Conservation (phyloP, 305 asterid species). For the Rubia peregrina region DNA sequence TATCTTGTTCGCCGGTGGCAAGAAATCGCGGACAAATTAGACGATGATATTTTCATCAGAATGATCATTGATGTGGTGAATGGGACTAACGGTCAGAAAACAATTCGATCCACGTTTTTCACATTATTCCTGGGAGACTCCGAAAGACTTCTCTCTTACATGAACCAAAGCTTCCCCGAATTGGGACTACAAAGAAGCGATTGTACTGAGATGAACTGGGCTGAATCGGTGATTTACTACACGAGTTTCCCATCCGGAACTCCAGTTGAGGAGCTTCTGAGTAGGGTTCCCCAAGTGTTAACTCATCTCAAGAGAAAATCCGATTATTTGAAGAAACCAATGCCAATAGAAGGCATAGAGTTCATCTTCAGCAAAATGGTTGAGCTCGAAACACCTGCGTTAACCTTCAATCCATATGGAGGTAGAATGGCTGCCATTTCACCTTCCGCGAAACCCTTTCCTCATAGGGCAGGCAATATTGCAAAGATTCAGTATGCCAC, state of each 20-base stretch:
- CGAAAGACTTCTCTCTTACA: conserved; percentile 11
- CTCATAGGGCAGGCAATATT: conserved; percentile 34
- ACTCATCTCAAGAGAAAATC: conserved; percentile 12
- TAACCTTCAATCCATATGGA: conserved; percentile 27
- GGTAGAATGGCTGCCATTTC: conserved; percentile 28
- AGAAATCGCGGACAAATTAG: conserved; percentile 18
- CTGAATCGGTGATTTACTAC: conserved; percentile 17
- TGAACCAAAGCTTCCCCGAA: conserved; percentile 7
- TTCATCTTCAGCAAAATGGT: conserved; percentile 5
- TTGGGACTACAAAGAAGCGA: conserved; percentile 10
- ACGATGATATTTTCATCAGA: conserved; percentile 20
- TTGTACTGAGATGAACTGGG: conserved; percentile 26
- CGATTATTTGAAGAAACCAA: conserved; percentile 1
- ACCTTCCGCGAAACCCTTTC: conserved; percentile 27
- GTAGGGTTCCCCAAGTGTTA: conserved; percentile 6
- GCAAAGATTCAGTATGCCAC: conserved; percentile 24
- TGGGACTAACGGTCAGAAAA: background rate
- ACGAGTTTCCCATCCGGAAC: conserved; percentile 8
- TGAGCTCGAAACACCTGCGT: background rate
- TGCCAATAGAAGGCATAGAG: background rate
- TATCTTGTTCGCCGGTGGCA: conserved; percentile 14
- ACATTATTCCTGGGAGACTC: conserved; percentile 21
- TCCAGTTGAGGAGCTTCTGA: conserved; percentile 16
- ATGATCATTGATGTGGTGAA: conserved; percentile 17
- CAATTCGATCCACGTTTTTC: background rate